Conservation (phyloP, 2,329 filamentous ascomycete species). For the Acephala macrosclerotiorum region DNA sequence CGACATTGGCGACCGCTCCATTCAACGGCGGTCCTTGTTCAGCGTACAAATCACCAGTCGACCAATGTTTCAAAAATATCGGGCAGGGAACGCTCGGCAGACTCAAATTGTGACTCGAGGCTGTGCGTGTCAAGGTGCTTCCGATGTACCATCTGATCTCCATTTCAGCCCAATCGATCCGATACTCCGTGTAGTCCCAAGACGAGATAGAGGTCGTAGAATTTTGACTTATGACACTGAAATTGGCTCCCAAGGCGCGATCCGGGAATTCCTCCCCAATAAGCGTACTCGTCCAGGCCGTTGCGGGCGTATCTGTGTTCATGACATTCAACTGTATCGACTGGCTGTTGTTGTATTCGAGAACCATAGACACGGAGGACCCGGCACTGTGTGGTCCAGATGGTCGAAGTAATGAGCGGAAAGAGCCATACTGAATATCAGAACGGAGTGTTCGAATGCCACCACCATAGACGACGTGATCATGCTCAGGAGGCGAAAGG, state of each 20-base stretch:
- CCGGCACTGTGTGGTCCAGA: constrained; percentile 47
- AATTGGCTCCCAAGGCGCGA: constrained; percentile 43
- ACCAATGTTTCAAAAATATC: constrained; percentile 56
- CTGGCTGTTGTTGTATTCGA: constrained; percentile 54
- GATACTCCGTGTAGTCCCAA: constrained; percentile 54
- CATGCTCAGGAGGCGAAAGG: constrained; percentile 15
- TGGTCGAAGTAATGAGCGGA: constrained; percentile 52
- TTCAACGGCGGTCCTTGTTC: constrained; percentile 53
- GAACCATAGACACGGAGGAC: constrained; percentile 53
- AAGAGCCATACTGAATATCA: constrained; percentile 57
- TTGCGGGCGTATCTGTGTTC: constrained; percentile 49
- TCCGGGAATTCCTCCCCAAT: constrained; percentile 49
- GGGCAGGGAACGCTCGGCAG: constrained; percentile 49
- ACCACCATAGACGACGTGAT: constrained; percentile 49
- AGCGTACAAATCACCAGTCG: constrained; percentile 51
- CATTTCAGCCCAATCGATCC: constrained; percentile 55
- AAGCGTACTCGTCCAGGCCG: constrained; percentile 50
- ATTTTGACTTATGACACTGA: constrained; percentile 10
- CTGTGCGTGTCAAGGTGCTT: constrained; percentile 45
- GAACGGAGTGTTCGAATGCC: constrained; percentile 51
- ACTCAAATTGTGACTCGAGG: constrained; percentile 40
- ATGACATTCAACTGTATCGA: constrained; percentile 52
- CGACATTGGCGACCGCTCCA: constrained; percentile 50
- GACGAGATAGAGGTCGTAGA: constrained; percentile 26
- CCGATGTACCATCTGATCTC: constrained; percentile 52